phyloP scores from a whole-genome alignment of 2,329 filamentous ascomycete species.

The Zarea fungicola region DNA sequence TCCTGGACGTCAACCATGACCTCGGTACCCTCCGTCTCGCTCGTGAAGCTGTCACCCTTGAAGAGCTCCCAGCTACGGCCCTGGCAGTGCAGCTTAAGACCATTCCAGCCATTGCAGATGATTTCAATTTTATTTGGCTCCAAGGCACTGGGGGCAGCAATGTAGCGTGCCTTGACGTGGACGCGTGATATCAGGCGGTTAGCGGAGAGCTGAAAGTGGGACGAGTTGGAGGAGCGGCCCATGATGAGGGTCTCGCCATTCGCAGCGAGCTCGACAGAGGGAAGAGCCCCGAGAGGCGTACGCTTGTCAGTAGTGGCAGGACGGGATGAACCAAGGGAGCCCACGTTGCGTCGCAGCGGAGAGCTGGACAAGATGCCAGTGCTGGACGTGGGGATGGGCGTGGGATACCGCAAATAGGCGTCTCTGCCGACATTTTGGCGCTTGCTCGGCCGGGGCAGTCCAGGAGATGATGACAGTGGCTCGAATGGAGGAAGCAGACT shows the following conservation, averaged over 20 bases:
- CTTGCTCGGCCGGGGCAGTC: conserved; percentile 63
- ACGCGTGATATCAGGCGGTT: conserved; percentile 91
- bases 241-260: conserved; percentile 79
- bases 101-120: conserved; percentile 93
- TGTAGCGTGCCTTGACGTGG: conserved; percentile 83
- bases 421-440: conserved; percentile 50
- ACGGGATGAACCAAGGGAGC: conserved; percentile 53
- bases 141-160: conserved; percentile 61
- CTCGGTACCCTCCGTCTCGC: conserved; percentile 79
- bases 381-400: conserved; percentile 88
- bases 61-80: conserved; percentile 78
- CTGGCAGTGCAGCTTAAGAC: conserved; percentile 86
- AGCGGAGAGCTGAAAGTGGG: conserved; percentile 88
- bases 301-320: conserved; percentile 50
- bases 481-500: conserved; percentile 75
- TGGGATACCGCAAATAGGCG: conserved; percentile 71
- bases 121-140: conserved; percentile 79
- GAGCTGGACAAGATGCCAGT: conserved; percentile 88
- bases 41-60: conserved; percentile 86
- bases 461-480: conserved; percentile 71
- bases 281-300: conserved; percentile 75
- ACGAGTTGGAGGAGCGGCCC: conserved; percentile 91
- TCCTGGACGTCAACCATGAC: conserved; percentile 96
- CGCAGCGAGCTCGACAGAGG: conserved; percentile 72
- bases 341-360: conserved; percentile 53